These are phyloP conservation scores for Kondoa malvinella DNA, from an alignment of 768 basidiomycete species.

Conservation along the genomic window DNA sequence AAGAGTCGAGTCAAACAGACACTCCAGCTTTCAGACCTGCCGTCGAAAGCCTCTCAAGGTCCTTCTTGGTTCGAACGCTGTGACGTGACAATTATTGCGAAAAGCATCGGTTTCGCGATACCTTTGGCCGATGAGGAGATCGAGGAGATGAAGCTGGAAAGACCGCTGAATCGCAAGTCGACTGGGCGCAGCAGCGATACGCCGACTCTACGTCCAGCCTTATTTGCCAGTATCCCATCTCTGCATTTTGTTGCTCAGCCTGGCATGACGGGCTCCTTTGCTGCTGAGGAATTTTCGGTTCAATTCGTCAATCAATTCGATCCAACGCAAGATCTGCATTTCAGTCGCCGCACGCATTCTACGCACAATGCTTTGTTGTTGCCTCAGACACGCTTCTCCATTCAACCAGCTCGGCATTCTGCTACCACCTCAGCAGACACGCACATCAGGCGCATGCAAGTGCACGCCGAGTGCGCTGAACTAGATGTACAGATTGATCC, in stretches of 20 bases:
- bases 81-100: constrained; percentile 32
- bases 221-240: constrained; percentile 29
- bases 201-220: too few species aligned
- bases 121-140: constrained; percentile 54
- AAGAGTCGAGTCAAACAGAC: constrained; percentile 47
- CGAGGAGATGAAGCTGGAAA: neutral
- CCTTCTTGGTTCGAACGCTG: constrained; percentile 33
- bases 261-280: neutral
- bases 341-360: neutral
- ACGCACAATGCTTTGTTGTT: neutral
- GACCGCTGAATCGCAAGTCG: too few species aligned
- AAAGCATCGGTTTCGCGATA: constrained; percentile 73
- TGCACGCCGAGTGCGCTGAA: too few species aligned
- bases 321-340: neutral
- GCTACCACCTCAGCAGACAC: too few species aligned
- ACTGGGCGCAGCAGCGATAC: too few species aligned
- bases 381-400: neutral
- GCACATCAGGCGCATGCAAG: too few species aligned
- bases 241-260: constrained; percentile 8
- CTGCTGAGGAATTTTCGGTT: neutral
- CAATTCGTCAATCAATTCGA: neutral
- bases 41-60: constrained; percentile 2
- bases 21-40: constrained; percentile 39
- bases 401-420: neutral
- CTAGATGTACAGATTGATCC: too few species aligned